phyloP scores from a whole-genome alignment of 2,329 filamentous ascomycete genomes.

The Colletotrichum camelliae region DNA sequence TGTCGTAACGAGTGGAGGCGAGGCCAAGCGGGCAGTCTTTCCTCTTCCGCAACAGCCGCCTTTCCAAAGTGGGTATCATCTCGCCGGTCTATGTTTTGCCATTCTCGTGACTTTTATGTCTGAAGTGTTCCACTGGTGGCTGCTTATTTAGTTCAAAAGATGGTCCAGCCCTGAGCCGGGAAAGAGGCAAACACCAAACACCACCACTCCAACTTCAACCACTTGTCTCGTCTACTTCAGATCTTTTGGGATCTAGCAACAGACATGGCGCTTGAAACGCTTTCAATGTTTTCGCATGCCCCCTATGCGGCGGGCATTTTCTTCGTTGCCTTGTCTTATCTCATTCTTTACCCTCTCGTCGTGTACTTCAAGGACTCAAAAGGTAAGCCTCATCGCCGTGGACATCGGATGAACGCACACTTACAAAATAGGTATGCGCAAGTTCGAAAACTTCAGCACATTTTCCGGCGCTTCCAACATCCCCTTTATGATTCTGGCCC shows the following conservation, averaged over 20 bases:
- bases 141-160: conserved; percentile 3
- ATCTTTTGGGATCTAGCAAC: not conserved
- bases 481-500: conserved; percentile 51
- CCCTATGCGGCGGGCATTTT: conserved; percentile 9
- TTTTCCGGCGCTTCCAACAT: conserved; percentile 51
- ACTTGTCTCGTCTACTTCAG: not conserved
- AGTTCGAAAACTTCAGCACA: conserved; percentile 47
- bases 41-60: not conserved
- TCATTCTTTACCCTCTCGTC: conserved; percentile 43
- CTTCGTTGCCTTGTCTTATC: conserved; percentile 31
- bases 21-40: not conserved
- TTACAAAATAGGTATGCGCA: conserved; percentile 40
- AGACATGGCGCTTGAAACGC: not conserved
- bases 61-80: not conserved
- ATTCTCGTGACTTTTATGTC: conserved; percentile 4
- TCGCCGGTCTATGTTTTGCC: not conserved
- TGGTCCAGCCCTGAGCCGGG: not conserved
- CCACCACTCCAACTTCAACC: not conserved
- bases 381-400: conserved; percentile 24
- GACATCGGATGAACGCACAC: not conserved
- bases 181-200: not conserved
- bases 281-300: not conserved
- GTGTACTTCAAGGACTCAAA: conserved; percentile 51
- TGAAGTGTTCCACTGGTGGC: not conserved
- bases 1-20: conserved; percentile 3